Evolutionary conservation across 352 stramenopile genomes (phyloP).

Genomic region (Sclerospora graminicola): DNA sequence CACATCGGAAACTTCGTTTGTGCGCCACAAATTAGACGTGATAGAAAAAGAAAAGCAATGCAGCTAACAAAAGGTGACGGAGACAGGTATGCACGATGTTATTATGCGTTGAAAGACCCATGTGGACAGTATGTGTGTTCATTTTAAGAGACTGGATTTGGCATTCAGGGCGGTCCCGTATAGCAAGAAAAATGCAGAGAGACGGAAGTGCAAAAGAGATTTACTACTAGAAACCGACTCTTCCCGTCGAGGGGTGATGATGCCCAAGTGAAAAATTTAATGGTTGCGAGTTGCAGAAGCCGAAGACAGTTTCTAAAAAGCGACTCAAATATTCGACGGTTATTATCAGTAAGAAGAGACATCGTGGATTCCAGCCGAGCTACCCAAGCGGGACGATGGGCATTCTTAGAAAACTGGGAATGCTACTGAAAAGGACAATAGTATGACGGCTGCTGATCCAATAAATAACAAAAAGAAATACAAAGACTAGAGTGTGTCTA

Average conservation of each 20-base stretch:
- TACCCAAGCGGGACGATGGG: too few species aligned
- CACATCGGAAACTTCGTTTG: constrained; percentile 17
- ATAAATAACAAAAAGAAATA: not conserved
- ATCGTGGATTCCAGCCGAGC: too few species aligned
- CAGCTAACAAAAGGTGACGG: constrained; percentile 25
- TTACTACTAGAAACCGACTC: constrained; percentile 5
- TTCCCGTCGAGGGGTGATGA: not conserved
- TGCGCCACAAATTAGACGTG: constrained; percentile 24
- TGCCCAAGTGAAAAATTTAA: not conserved
- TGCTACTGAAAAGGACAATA: too few species aligned
- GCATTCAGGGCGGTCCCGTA: too few species aligned
- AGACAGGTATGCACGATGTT: constrained; percentile 27
- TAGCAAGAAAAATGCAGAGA: constrained; percentile 7
- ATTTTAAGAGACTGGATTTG: constrained; percentile 20
- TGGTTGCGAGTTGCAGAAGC: not conserved
- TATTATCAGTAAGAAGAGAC: too few species aligned
- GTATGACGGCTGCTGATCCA: too few species aligned
- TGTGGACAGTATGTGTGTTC: constrained; percentile 18
- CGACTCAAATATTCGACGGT: constrained; percentile 3
- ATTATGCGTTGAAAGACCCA: constrained; percentile 15
- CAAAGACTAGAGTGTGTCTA: not conserved
- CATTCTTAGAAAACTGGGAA: constrained; percentile 9
- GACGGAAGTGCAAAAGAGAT: constrained; percentile 1
- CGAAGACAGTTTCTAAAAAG: not conserved
- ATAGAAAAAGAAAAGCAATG: constrained; percentile 30